Conservation (phyloP, 2,329 filamentous ascomycete genomes). For the Trichoderma gracile region DNA sequence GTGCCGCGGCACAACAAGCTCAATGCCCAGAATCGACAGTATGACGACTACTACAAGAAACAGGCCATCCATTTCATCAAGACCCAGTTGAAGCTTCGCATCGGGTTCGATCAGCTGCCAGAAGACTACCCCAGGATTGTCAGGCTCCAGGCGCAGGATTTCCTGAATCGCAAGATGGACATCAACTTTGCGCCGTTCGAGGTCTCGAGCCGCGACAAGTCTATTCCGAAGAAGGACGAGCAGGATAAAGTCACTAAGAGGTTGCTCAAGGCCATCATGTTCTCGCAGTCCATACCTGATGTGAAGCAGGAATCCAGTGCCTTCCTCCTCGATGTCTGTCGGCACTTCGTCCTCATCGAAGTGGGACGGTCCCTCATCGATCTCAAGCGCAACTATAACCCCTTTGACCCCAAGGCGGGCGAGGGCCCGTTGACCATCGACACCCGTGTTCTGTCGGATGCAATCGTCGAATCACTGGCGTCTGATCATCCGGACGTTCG, state of each 20-base stretch:
- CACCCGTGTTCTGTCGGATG: conserved; percentile 82
- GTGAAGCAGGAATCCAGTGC: conserved; percentile 73
- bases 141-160: conserved; percentile 84
- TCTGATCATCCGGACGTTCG: conserved; percentile 80
- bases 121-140: conserved; percentile 86
- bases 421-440: conserved; percentile 88
- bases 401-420: conserved; percentile 81
- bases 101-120: conserved; percentile 83
- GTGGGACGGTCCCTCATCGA: conserved; percentile 82
- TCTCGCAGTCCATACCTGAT: conserved; percentile 77
- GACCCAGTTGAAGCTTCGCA: conserved; percentile 84
- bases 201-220: conserved; percentile 75
- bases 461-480: conserved; percentile 84
- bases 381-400: conserved; percentile 71
- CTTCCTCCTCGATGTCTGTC: conserved; percentile 78
- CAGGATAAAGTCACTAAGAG: conserved; percentile 83
- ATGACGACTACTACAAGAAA: conserved; percentile 85
- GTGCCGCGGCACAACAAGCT: conserved; percentile 62
- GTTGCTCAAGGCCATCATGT: conserved; percentile 84
- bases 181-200: conserved; percentile 71
- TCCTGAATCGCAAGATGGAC: conserved; percentile 71
- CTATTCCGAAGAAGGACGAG: conserved; percentile 80
- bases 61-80: conserved; percentile 88
- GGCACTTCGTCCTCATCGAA: conserved; percentile 88
- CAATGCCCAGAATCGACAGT: conserved; percentile 55